phyloP scores from a whole-genome alignment of 768 basidiomycete species.

The Boletus speciosus region DNA sequence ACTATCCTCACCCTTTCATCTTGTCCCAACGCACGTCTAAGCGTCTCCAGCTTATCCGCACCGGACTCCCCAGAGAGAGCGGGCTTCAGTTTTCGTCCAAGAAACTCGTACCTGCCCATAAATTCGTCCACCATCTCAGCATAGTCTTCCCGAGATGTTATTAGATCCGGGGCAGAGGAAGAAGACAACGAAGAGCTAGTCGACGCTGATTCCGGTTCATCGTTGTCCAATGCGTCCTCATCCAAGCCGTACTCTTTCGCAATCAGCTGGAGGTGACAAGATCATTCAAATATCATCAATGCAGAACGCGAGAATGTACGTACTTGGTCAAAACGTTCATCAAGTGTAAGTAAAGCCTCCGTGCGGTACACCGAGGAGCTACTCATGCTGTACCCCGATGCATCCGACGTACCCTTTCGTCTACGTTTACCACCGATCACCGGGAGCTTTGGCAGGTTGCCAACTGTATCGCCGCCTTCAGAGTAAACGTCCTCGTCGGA shows the following conservation, averaged over 20 bases:
- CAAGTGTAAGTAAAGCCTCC: conserved; percentile 80
- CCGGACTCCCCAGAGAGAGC: conserved; percentile 71
- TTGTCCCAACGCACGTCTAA: conserved; percentile 75
- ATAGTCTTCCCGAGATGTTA: conserved; percentile 86
- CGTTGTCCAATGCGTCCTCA: conserved; percentile 47
- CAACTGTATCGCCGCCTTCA: conserved; percentile 80
- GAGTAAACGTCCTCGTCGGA: conserved; percentile 54
- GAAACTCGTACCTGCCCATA: conserved; percentile 83
- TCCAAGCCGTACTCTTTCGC: conserved; percentile 72
- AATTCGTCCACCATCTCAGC: conserved; percentile 91
- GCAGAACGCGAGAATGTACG: conserved; percentile 16
- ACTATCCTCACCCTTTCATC: conserved; percentile 53
- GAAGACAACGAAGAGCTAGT: conserved; percentile 41
- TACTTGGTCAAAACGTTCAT: conserved; percentile 94
- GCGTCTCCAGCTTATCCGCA: conserved; percentile 72
- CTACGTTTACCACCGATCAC: conserved; percentile 76
- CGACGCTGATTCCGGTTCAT: conserved; percentile 44
- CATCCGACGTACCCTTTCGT: conserved; percentile 73
- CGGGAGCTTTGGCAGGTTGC: conserved; percentile 68
- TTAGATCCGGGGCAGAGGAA: conserved; percentile 67
- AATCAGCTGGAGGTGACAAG: conserved; percentile 50
- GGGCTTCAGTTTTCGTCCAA: conserved; percentile 82
- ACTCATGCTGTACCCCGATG: conserved; percentile 96
- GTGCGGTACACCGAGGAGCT: conserved; percentile 95
- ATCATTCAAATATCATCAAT: not conserved